A percentile compares a stretch with the other conserved stretches of the same genome.
phyloP scores from a whole-genome alignment of 2,329 filamentous ascomycete genomes.

The Coniochaeta hoffmannii region DNA sequence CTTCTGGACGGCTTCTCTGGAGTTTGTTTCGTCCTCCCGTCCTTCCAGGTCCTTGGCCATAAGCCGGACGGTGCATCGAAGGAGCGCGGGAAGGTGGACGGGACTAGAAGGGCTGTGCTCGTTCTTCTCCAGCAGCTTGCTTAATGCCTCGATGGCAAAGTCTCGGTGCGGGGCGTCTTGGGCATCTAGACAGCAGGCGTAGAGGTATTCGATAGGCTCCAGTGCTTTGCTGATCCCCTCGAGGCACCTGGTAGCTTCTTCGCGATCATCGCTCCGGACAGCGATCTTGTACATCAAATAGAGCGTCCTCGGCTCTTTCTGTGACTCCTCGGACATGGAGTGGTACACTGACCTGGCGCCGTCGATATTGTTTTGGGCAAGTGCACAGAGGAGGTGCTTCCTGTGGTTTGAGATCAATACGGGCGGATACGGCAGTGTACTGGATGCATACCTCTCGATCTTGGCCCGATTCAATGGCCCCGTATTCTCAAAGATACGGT shows the following conservation, averaged over 20 bases:
- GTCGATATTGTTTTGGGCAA: conserved; percentile 49
- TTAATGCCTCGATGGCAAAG: conserved; percentile 52
- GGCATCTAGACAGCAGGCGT: conserved; percentile 74
- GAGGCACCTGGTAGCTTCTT: conserved; percentile 57
- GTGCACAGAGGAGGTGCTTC: conserved; percentile 64
- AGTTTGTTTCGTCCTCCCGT: conserved; percentile 9
- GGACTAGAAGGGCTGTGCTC: conserved; percentile 37
- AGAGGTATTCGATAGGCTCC: conserved; percentile 57
- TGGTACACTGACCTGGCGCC: conserved; percentile 48
- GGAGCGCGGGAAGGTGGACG: conserved; percentile 54
- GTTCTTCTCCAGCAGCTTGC: conserved; percentile 50
- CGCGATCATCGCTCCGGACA: conserved; percentile 48
- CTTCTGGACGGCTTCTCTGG: conserved; percentile 29
- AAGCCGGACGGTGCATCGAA: conserved; percentile 53
- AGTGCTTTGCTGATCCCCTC: conserved; percentile 45
- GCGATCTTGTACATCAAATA: conserved; percentile 73
- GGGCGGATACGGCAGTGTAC: neutral
- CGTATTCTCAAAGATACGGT: conserved; percentile 57
- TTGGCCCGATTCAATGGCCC: conserved; percentile 61
- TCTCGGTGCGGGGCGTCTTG: conserved; percentile 55
- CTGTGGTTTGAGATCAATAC: conserved; percentile 34
- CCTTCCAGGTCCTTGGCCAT: conserved; percentile 33
- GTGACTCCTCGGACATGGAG: conserved; percentile 49
- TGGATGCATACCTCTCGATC: conserved; percentile 48
- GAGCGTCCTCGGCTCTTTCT: conserved; percentile 56